Evolutionary conservation across 2,329 filamentous ascomycete species (phyloP).

Genomic region (Trichophyton rubrum): DNA sequence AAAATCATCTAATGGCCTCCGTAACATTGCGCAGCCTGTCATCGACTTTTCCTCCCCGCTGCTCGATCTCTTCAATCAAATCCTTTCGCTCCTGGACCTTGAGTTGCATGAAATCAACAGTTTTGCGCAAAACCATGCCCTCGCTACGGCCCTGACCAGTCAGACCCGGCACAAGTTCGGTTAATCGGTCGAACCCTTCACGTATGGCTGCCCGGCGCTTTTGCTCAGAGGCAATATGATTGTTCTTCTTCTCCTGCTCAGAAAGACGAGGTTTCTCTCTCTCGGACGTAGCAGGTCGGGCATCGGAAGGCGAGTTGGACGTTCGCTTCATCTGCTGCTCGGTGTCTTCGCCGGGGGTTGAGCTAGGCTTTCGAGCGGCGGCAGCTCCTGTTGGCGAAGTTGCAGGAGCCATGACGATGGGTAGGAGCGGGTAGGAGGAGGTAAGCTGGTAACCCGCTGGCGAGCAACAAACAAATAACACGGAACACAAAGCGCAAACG

Average conservation of each 20-base stretch:
- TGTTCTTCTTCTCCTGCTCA: conserved; percentile 59
- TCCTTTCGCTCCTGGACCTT: conserved; percentile 47
- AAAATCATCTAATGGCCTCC: conserved; percentile 5
- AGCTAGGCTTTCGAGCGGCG: background rate
- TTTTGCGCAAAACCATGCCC: conserved; percentile 64
- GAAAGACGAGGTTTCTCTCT: conserved; percentile 33
- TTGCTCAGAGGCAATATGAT: conserved; percentile 56
- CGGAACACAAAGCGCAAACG: background rate
- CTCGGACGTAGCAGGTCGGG: background rate
- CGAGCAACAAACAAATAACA: background rate
- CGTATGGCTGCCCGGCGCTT: conserved; percentile 63
- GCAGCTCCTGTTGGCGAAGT: background rate
- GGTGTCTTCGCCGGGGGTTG: background rate
- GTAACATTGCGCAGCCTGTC: conserved; percentile 23
- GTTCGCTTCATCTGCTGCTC: background rate
- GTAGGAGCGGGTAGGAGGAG: too few species aligned
- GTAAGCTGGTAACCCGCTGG: background rate
- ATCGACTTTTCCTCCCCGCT: conserved; percentile 44
- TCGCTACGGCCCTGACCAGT: conserved; percentile 76
- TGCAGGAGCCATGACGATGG: background rate
- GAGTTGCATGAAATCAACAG: conserved; percentile 52
- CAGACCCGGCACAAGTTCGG: conserved; percentile 66
- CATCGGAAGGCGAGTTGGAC: conserved; percentile 2
- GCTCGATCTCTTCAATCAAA: conserved; percentile 48
- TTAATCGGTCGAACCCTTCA: conserved; percentile 70